These are phyloP conservation scores for Cadophora sp. DNA, from an alignment of 2,329 filamentous ascomycete genomes.

Conservation along the genomic window DNA sequence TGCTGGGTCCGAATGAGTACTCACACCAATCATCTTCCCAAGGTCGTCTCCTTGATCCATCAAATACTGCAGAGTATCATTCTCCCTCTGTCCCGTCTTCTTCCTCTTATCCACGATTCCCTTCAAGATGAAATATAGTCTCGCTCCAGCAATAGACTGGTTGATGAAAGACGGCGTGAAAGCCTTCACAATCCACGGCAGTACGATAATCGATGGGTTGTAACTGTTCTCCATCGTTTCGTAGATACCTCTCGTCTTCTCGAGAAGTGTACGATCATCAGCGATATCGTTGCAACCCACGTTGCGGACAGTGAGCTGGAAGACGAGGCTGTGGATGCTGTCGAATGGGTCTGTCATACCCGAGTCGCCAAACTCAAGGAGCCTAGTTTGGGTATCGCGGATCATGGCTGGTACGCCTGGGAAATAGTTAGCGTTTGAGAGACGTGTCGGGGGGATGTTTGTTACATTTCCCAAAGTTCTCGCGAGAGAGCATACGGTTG, in stretches of 20 bases:
- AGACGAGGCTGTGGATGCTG: slow-evolving; percentile 59
- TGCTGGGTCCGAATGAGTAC: slow-evolving; percentile 14
- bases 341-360: slow-evolving; percentile 60
- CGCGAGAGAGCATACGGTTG: slow-evolving; percentile 47
- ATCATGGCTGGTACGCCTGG: slow-evolving; percentile 51
- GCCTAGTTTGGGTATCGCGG: slow-evolving; percentile 49
- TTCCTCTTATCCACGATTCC: slow-evolving; percentile 55
- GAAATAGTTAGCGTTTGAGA: neutral
- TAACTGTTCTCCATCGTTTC: slow-evolving; percentile 54
- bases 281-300: slow-evolving; percentile 61
- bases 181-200: slow-evolving; percentile 57
- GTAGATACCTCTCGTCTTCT: slow-evolving; percentile 53
- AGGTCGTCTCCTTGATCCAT: slow-evolving; percentile 58
- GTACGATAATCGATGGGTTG: slow-evolving; percentile 56
- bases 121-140: slow-evolving; percentile 57
- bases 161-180: slow-evolving; percentile 46
- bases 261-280: slow-evolving; percentile 51
- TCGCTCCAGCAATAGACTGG: slow-evolving; percentile 53
- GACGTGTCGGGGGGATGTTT: neutral
- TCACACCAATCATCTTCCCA: slow-evolving; percentile 51
- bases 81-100: slow-evolving; percentile 49
- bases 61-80: slow-evolving; percentile 60
- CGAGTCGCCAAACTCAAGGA: slow-evolving; percentile 47
- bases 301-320: slow-evolving; percentile 63
- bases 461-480: slow-evolving; percentile 47